Evolutionary conservation across 371 early-diverging fungal species (phyloP).

Genomic region (Mortierella sp.): DNA sequence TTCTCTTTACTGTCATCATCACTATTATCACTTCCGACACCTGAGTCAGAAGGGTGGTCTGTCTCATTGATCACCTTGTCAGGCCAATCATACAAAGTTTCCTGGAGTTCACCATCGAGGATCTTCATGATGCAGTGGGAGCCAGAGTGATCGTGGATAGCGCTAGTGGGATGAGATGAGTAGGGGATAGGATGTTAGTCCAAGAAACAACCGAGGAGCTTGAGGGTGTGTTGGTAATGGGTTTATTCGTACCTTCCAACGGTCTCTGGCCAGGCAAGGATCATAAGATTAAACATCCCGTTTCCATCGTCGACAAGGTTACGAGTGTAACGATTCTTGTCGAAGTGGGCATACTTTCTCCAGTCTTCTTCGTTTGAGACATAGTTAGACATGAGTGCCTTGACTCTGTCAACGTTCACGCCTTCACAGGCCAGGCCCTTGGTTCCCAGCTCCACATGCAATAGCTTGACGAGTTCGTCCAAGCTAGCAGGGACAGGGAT

Average conservation of each 20-base stretch:
- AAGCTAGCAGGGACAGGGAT: constrained; percentile 52
- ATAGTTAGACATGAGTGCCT: constrained; percentile 72
- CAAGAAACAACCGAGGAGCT: neutral
- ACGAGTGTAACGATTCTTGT: constrained; percentile 81
- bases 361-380: constrained; percentile 78
- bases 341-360: constrained; percentile 82
- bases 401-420: constrained; percentile 71
- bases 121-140: constrained; percentile 96
- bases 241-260: constrained; percentile 68
- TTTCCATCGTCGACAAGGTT: constrained; percentile 94
- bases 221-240: neutral
- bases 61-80: constrained; percentile 36
- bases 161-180: constrained; percentile 59
- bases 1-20: constrained; percentile 25
- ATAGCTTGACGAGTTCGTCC: constrained; percentile 59
- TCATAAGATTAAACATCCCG: constrained; percentile 92
- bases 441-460: constrained; percentile 63
- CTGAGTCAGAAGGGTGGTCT: constrained; percentile 34
- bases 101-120: constrained; percentile 85
- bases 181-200: neutral
- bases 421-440: constrained; percentile 69
- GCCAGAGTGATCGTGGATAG: constrained; percentile 94
- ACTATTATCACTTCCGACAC: constrained; percentile 32
- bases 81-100: constrained; percentile 87
- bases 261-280: constrained; percentile 89